These are phyloP conservation scores for Candida albicans DNA, from an alignment of 1,139 yeast species.

Conservation along the genomic window DNA sequence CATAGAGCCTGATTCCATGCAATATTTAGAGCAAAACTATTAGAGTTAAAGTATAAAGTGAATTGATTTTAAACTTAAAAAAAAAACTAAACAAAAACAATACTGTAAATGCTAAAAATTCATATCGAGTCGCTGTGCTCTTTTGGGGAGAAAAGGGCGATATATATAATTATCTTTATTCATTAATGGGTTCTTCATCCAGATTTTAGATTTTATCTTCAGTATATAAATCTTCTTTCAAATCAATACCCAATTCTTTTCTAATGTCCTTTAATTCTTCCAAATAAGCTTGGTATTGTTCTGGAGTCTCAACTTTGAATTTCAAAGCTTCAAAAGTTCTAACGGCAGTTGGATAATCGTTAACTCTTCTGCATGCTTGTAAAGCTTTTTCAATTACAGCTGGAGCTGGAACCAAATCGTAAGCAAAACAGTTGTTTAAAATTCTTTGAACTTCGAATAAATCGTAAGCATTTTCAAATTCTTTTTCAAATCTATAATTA, in stretches of 20 bases:
- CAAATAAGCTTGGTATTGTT: constrained; percentile 92
- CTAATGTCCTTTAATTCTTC: constrained; percentile 92
- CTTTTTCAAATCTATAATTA: constrained; percentile 80
- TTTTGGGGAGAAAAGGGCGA: not conserved
- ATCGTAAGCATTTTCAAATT: constrained; percentile 97
- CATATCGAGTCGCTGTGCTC: not conserved
- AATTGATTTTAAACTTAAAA: not conserved
- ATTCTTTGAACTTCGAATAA: constrained; percentile 89
- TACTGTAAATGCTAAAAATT: not conserved
- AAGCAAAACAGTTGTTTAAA: constrained; percentile 95
- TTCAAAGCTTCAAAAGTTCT: constrained; percentile 95
- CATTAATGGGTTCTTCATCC: not conserved
- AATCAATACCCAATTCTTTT: constrained; percentile 89
- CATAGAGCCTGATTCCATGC: too few species aligned
- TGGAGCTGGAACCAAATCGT: constrained; percentile 98
- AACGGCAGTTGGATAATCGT: constrained; percentile 97
- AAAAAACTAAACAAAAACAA: not conserved
- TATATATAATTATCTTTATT: too few species aligned
- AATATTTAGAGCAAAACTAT: too few species aligned
- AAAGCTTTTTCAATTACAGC: constrained; percentile 93
- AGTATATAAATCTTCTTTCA: constrained; percentile 82
- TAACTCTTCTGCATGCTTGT: constrained; percentile 98
- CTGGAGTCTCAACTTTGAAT: constrained; percentile 91
- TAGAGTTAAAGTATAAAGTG: too few species aligned
- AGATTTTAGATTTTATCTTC: constrained; percentile 16